phyloP scores from a whole-genome alignment of 345 rosid genomes.

The Citrus cavaleriei region DNA sequence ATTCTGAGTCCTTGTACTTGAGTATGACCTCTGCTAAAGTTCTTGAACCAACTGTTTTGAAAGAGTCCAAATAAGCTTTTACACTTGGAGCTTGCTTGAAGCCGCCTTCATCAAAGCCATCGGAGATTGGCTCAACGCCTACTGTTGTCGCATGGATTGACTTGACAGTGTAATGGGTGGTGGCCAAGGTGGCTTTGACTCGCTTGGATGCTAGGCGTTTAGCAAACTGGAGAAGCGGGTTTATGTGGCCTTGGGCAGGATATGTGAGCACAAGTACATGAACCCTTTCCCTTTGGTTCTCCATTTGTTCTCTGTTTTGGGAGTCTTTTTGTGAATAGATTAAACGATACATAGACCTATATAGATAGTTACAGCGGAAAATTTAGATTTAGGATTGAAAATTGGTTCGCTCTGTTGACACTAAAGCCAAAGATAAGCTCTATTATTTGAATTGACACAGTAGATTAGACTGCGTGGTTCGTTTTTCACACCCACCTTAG shows the following conservation, averaged over 20 bases:
- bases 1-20: slow-evolving; percentile 23
- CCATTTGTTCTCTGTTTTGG: slow-evolving; percentile 3
- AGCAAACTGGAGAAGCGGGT: slow-evolving; percentile 41
- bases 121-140: slow-evolving; percentile 33
- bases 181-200: slow-evolving; percentile 30
- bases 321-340: not conserved
- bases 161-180: slow-evolving; percentile 30
- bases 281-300: slow-evolving; percentile 10
- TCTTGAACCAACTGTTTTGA: slow-evolving; percentile 35
- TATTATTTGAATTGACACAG: not conserved
- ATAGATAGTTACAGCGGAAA: not conserved
- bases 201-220: slow-evolving; percentile 39
- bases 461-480: not conserved
- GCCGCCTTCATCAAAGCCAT: slow-evolving; percentile 41
- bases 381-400: not conserved
- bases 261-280: slow-evolving; percentile 31
- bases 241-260: slow-evolving; percentile 47
- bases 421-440: not conserved
- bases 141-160: slow-evolving; percentile 18
- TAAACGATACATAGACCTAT: not conserved
- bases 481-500: not conserved
- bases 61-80: slow-evolving; percentile 34
- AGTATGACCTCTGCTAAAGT: slow-evolving; percentile 37
- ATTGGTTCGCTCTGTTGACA: not conserved
- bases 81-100: slow-evolving; percentile 28